Conservation (phyloP, 371 early-diverging fungal species). For the Apophysomyces sp. region DNA sequence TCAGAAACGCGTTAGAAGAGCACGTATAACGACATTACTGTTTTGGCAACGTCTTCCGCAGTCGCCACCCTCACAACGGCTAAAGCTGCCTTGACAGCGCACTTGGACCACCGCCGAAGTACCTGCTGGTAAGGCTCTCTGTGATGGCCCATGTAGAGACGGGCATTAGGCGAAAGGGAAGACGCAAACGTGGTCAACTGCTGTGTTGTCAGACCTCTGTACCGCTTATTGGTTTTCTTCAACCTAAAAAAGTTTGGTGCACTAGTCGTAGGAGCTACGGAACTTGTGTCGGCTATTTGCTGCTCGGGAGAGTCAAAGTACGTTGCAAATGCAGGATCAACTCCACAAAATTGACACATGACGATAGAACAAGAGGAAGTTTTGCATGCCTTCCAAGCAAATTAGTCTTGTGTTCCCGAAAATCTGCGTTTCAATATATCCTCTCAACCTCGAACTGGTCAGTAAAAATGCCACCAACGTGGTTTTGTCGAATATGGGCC, state of each 20-base stretch:
- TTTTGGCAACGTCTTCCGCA: slow-evolving; percentile 30
- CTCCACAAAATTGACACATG: slow-evolving; percentile 35
- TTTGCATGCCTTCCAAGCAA: not conserved
- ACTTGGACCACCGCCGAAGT: slow-evolving; percentile 22
- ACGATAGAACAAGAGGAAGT: not conserved
- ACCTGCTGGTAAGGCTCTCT: slow-evolving; percentile 19
- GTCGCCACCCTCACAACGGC: slow-evolving; percentile 20
- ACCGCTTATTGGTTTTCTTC: slow-evolving; percentile 18
- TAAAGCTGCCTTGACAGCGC: slow-evolving; percentile 21
- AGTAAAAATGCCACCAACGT: too few species aligned
- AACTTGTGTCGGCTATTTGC: not conserved
- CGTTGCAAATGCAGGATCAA: slow-evolving; percentile 30
- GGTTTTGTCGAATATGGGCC: too few species aligned
- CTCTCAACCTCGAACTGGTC: too few species aligned
- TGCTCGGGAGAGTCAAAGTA: slow-evolving; percentile 16
- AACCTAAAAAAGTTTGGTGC: slow-evolving; percentile 33
- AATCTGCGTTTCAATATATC: too few species aligned
- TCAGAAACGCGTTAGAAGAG: not conserved
- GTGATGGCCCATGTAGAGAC: slow-evolving; percentile 19
- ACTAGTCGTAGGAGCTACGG: not conserved
- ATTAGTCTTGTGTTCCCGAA: not conserved
- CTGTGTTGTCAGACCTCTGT: slow-evolving; percentile 15
- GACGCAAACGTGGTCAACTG: slow-evolving; percentile 21
- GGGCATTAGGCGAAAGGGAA: slow-evolving; percentile 18
- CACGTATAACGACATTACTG: slow-evolving; percentile 3